Base-by-base conservation (phyloP, 2,329 filamentous ascomycete genomes). In the Furcasterigmium sp. region DNA sequence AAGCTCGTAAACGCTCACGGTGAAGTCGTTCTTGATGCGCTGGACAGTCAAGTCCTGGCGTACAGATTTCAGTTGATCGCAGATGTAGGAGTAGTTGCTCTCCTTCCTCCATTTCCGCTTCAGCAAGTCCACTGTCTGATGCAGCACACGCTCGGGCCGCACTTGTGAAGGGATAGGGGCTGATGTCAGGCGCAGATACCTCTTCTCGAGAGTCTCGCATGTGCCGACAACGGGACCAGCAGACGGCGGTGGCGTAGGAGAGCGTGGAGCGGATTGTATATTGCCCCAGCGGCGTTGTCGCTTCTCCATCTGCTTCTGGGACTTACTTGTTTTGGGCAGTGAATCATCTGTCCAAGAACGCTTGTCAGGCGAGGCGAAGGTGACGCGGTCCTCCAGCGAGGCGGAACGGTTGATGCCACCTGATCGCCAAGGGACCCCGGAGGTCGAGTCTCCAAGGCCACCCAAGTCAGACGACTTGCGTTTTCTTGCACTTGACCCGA, bases 31-130 rank as follows among this genome's bases (percentile, higher is more conserved):
- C 69, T 89, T 91, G 70, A 98, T 90, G 59, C 88, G 91, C 68
- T 98, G 93, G 43, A 98, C 93, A 30, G 93, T 98, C 62, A 98
- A 77, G 72, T 98, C 93, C 75, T 98, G 93, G 48, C 93, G 88
- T 63, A 98, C 78, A 14, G 93, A 96, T 67, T 98, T 98, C 76
- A 98, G 95, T 75, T 98, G 93, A 62, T 98, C 91, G 78, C 93
- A 97, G 51, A 96, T 95, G 68, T 96, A 98, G 54, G 82, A 84
- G 67, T 98, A 98, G 68, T 97, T 95, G 68, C 84, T 85, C 56
- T 96, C 90, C 54, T 84, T 81, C 60, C 83, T 86, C 93, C 93
- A 98, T 69, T 95, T 97, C 70, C 84, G 87, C 72, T 95, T 94
- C 51, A 98, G 71, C 39, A 94, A 70, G 53, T 94, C 88, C 63